Evolutionary conservation across 1,284 basidiomycete genomes (phyloP).

Genomic region (Fistulinella staudtii): DNA sequence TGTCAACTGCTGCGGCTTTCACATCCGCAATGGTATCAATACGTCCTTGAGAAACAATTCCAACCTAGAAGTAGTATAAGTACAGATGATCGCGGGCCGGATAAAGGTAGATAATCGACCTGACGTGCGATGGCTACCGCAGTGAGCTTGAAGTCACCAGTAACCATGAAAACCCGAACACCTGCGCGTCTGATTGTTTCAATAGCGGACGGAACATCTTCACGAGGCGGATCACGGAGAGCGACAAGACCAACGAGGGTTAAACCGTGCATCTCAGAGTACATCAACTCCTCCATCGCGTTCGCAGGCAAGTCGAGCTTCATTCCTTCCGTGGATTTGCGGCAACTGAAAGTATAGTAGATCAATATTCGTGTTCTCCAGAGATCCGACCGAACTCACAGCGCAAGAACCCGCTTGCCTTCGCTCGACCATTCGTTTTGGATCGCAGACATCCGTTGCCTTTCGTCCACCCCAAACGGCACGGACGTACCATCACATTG

Average conservation of each 20-base stretch:
- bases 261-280: conserved; percentile 39
- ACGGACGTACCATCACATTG: conserved; percentile 35
- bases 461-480: conserved; percentile 32
- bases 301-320: conserved; percentile 33
- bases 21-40: conserved; percentile 39
- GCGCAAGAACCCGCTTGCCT: conserved; percentile 60
- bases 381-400: too few species aligned
- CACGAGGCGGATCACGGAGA: conserved; percentile 56
- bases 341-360: too few species aligned
- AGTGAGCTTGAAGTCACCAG: conserved; percentile 48
- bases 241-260: conserved; percentile 58
- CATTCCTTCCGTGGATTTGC: conserved; percentile 31
- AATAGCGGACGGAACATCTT: conserved; percentile 48
- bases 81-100: not conserved
- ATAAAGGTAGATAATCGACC: conserved; percentile 9
- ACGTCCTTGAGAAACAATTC: conserved; percentile 50
- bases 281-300: conserved; percentile 37
- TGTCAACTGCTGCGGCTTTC: conserved; percentile 13
- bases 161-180: conserved; percentile 53
- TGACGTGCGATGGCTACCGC: conserved; percentile 45
- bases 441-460: conserved; percentile 31
- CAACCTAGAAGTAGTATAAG: conserved; percentile 36
- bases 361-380: too few species aligned
- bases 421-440: conserved; percentile 53
- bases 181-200: conserved; percentile 44